Percentiles rank a stretch among this genome's conserved stretches.
Evolutionary conservation across 495 filamentous ascomycete genomes (phyloP).

Genomic region (Podospora anserina): DNA sequence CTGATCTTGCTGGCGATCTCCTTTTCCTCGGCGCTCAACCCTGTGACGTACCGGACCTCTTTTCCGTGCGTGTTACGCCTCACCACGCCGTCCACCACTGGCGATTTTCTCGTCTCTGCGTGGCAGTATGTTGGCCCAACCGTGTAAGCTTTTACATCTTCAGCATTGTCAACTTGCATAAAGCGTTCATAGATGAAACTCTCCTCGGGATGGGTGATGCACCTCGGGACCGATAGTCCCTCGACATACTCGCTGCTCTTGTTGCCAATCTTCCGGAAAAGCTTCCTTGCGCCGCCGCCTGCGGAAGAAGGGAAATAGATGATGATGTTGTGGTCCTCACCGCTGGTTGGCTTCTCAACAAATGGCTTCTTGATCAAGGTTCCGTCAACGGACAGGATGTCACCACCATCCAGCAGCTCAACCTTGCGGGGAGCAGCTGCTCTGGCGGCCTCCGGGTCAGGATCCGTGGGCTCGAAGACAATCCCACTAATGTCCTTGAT

Average conservation of each 20-base stretch:
- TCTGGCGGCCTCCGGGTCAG: constrained; percentile 55
- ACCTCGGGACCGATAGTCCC: constrained; percentile 68
- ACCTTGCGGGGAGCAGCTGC: constrained; percentile 62
- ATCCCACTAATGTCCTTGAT: constrained; percentile 78
- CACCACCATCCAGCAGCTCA: constrained; percentile 78
- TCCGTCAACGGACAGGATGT: constrained; percentile 85
- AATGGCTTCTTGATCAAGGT: constrained; percentile 82
- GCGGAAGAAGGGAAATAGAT: constrained; percentile 88
- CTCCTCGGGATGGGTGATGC: constrained; percentile 68
- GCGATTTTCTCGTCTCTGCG: constrained; percentile 93
- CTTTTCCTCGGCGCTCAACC: constrained; percentile 74
- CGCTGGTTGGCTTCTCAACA: constrained; percentile 97
- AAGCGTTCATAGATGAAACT: constrained; percentile 98
- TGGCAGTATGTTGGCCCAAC: constrained; percentile 93
- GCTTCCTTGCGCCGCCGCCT: constrained; percentile 82
- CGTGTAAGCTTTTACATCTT: constrained; percentile 98
- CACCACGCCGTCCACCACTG: constrained; percentile 94
- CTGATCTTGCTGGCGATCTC: constrained; percentile 86
- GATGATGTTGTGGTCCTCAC: constrained; percentile 97
- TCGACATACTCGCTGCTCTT: constrained; percentile 94
- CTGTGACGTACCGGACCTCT: constrained; percentile 92
- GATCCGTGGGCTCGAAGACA: constrained; percentile 67
- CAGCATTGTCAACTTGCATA: constrained; percentile 88
- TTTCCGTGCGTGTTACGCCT: constrained; percentile 95
- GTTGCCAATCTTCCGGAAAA: constrained; percentile 96